Base-by-base conservation (phyloP, 768 basidiomycete species). In the Sutorius australiensis region DNA sequence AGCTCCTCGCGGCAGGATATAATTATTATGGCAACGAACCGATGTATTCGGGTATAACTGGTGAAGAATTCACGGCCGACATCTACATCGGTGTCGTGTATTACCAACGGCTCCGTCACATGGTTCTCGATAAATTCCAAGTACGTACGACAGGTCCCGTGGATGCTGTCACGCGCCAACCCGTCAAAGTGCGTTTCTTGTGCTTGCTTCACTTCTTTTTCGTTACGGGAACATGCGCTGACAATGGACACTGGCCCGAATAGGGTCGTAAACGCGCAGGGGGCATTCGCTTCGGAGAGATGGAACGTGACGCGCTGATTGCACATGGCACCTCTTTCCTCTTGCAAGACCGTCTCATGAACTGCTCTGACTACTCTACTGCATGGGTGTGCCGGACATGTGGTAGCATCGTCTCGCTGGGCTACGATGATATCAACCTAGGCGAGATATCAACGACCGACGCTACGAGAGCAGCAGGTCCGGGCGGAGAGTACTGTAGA, bases 121-220 rank as follows among this genome's bases (percentile, higher is more conserved):
- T 99, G 97, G 97, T 99, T 53, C 79, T 95, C 58, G 97, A 99
- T 77, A 99, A 99, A 73, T 99, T 95, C 79, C 97, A 99, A 76
- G 97, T 99, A 24, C 86, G 97, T 60, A 99, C 97, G 24, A 98
- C 94, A 17, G 97, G 97, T 6, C 95, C 95, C 13, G 92, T 98
- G 32, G 97, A 99, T 73, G 88, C 90, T 19, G 76, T 98, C 43
- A 99, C 97, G 4, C 81, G 93, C 59, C 97, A 98, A 68, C 97
- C 97, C 47, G 93, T 99, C 61, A 98, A 98, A 83, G 92, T 88
- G 66, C 61, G 79, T 66, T 48, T 36, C 47, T 38, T 37, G 36
- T 33, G n/a, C 51, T 46, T 32, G 12, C 17, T 16, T 31, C 7
- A 13, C 31, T 19, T 11, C 31, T 37, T 37, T 40, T 48, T 12